Base-by-base conservation (phyloP, 345 rosid species). In the Moricandia arvensis region DNA sequence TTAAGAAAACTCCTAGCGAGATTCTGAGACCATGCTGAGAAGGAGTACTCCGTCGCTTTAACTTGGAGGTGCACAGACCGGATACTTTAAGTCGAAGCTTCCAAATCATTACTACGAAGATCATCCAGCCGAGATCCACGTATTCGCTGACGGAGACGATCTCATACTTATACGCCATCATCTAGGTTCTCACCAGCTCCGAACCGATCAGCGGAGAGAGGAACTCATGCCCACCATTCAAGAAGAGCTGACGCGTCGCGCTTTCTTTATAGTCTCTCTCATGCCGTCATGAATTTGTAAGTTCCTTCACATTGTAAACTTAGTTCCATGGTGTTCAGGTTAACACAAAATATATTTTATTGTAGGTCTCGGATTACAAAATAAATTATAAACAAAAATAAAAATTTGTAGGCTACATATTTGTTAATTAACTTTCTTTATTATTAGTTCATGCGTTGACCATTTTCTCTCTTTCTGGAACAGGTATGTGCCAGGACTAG, bases 141-240 rank as follows among this genome's bases (percentile, higher is more conserved):
- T 16, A 89, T 95, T 95, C 12, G 99, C 99, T 74, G 86, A 90
- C 15, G 97, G 99, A 3, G 97, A 95, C 85, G 85, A 26, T 95
- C 99, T 45, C 6, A 95, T 95, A n/a, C 79, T 77, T 95, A 66
- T 90, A 93, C 3, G 80, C 97, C 92, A 84, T 70, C 30, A 82
- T 95, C 79, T 92, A 95, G 82, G 90, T 95, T 75, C 97, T 95
- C 83, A 95, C 99, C 88, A 95, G 99, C 75, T 95, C 97, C 11
- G 99, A 37, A 92, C 99, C 54, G n/a, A n/a, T 95, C 99, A 21
- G 99, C 97, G 99, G 99, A 31, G 99, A 95, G 77, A 90, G 99
- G 78, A 95, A 53, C 84, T 92, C 70, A 90, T 95, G 99, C 99
- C 99, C 1, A 89, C 99, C 26, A 95, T 92, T 78, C 77, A 47